phyloP scores from a whole-genome alignment of 2,329 filamentous ascomycete species.

The Aureobasidium sp. region DNA sequence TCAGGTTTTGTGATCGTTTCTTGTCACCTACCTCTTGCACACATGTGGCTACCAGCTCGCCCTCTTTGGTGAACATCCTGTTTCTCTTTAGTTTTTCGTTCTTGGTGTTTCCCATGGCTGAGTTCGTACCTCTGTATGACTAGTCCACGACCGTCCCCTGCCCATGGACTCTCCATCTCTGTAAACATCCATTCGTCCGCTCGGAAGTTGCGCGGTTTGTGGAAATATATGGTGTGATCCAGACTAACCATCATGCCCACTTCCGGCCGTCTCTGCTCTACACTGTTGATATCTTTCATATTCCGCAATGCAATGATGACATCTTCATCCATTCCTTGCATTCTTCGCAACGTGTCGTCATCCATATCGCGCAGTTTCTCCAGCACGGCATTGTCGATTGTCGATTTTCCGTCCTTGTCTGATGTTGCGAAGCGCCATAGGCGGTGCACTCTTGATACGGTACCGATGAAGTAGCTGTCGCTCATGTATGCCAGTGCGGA shows the following conservation, averaged over 20 bases:
- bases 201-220: slow-evolving; percentile 43
- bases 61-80: slow-evolving; percentile 60
- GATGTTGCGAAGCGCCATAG: slow-evolving; percentile 48
- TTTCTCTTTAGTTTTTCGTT: neutral
- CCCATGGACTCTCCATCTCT: slow-evolving; percentile 76
- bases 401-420: slow-evolving; percentile 20
- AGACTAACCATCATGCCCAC: slow-evolving; percentile 76
- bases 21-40: slow-evolving; percentile 59
- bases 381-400: slow-evolving; percentile 37
- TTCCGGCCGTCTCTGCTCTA: slow-evolving; percentile 42
- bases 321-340: slow-evolving; percentile 42
- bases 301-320: slow-evolving; percentile 46
- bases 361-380: slow-evolving; percentile 41
- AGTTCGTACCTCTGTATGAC: slow-evolving; percentile 54
- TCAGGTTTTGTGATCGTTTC: neutral
- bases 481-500: slow-evolving; percentile 88
- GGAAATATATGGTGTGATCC: slow-evolving; percentile 60
- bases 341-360: slow-evolving; percentile 35
- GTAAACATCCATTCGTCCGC: slow-evolving; percentile 68
- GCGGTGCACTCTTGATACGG: slow-evolving; percentile 70
- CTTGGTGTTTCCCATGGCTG: neutral
- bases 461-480: slow-evolving; percentile 73
- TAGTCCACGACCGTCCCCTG: slow-evolving; percentile 67
- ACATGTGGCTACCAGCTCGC: slow-evolving; percentile 68
- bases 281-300: slow-evolving; percentile 29